Evolutionary conservation across 305 asterid species (phyloP).

Genomic region (Fraxinus sp.): DNA sequence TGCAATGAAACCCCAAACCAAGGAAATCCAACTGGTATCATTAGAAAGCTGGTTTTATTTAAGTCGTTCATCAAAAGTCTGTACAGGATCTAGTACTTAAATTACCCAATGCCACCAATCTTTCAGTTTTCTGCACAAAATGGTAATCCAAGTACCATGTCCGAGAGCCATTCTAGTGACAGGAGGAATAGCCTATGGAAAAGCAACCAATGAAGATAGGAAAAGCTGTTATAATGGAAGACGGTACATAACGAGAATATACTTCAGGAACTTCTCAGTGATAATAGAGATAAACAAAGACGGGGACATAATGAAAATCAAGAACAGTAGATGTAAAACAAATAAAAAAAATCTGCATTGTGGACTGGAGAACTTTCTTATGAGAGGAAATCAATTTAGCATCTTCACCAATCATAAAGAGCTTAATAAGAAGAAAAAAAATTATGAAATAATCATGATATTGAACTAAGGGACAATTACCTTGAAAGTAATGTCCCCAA

Average conservation of each 20-base stretch:
- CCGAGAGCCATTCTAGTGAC: constrained; percentile 91
- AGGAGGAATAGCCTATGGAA: constrained; percentile 89
- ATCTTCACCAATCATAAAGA: constrained; percentile 11
- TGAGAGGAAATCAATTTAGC: neutral
- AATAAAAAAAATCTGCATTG: neutral
- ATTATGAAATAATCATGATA: constrained; percentile 13
- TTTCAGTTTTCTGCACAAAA: constrained; percentile 83
- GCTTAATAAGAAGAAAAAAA: neutral
- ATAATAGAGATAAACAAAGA: neutral
- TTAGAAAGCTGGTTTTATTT: constrained; percentile 4
- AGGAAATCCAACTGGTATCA: constrained; percentile 20
- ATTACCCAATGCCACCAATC: constrained; percentile 99
- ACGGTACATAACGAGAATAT: neutral
- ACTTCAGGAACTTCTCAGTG: constrained; percentile 2
- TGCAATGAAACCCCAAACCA: constrained; percentile 33
- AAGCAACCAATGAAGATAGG: neutral
- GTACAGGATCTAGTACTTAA: constrained; percentile 6
- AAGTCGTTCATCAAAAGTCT: constrained; percentile 7
- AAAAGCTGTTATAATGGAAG: neutral
- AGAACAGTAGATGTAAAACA: neutral
- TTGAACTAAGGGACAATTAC: neutral
- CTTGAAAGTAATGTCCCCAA: neutral
- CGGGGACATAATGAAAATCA: neutral
- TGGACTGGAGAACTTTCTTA: neutral
- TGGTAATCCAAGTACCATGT: constrained; percentile 85